phyloP scores from a whole-genome alignment of 208 protist species.

The Angomonas ambiguus region DNA sequence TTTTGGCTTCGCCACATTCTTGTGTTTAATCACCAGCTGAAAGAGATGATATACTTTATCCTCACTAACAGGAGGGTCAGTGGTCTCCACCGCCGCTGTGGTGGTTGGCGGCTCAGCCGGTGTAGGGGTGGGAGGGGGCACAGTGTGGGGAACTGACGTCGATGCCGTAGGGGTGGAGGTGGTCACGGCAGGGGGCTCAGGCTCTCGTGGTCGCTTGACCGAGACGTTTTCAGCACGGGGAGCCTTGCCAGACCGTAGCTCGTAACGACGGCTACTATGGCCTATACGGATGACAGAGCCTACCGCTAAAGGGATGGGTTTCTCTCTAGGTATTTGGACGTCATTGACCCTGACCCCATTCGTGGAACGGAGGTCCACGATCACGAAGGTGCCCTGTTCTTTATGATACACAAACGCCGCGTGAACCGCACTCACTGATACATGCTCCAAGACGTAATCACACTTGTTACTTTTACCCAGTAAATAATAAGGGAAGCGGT shows the following conservation, averaged over 20 bases:
- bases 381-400: conserved; percentile 68
- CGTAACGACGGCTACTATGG: conserved; percentile 72
- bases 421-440: conserved; percentile 80
- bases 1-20: conserved; percentile 66
- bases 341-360: conserved; percentile 79
- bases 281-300: conserved; percentile 65
- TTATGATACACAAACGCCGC: conserved; percentile 82
- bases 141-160: neutral
- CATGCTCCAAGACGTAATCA: conserved; percentile 88
- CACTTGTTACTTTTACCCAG: conserved; percentile 72
- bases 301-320: conserved; percentile 56
- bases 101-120: neutral
- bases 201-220: conserved; percentile 17
- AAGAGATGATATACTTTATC: conserved; percentile 47
- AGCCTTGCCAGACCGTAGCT: conserved; percentile 42
- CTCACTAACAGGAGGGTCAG: neutral
- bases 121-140: neutral
- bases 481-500: conserved; percentile 86
- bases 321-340: conserved; percentile 36
- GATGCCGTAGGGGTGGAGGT: neutral
- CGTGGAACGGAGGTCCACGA: conserved; percentile 83
- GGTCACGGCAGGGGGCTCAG: neutral
- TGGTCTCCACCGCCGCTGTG: neutral
- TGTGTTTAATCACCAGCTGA: conserved; percentile 88
- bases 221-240: neutral